These are phyloP conservation scores for Eruca vesicaria DNA, from an alignment of 441 rosid species.

Conservation along the genomic window DNA sequence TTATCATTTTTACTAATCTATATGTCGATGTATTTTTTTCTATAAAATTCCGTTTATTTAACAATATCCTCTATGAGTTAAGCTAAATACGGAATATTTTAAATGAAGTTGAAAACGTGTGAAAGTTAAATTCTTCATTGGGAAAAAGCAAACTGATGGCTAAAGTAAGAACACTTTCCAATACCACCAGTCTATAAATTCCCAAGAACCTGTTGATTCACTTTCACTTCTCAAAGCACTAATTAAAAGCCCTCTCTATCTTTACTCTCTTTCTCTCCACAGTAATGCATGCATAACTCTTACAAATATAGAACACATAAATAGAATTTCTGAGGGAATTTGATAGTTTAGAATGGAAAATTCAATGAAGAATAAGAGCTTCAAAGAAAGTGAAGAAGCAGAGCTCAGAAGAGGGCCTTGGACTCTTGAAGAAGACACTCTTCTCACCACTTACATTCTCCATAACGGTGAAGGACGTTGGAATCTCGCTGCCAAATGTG, in stretches of 20 bases:
- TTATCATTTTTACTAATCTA: no score
- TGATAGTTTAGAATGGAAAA: background rate
- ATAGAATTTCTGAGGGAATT: background rate
- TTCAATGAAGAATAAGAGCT: background rate
- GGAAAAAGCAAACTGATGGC: conserved; percentile 22
- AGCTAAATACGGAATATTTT: background rate
- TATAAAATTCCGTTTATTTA: background rate
- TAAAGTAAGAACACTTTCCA: conserved; percentile 20
- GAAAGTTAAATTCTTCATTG: background rate
- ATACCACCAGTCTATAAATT: conserved; percentile 23
- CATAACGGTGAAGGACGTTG: conserved; percentile 61
- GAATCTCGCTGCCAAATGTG: conserved; percentile 54
- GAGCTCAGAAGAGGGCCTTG: conserved; percentile 69
- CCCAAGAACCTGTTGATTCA: conserved; percentile 19
- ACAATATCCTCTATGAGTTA: background rate
- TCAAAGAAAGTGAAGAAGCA: conserved; percentile 33
- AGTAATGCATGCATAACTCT: conserved; percentile 19
- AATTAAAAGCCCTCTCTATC: background rate
- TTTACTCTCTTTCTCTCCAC: background rate
- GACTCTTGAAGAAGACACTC: conserved; percentile 68
- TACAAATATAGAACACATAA: background rate
- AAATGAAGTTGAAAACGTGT: conserved; percentile 6
- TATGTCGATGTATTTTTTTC: background rate
- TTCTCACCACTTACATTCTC: conserved; percentile 46
- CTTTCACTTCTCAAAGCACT: conserved; percentile 26